Percentiles rank a stretch among this genome's conserved stretches.
phyloP scores from a whole-genome alignment of 495 filamentous ascomycete genomes.

The Penicilliopsis zonata region DNA sequence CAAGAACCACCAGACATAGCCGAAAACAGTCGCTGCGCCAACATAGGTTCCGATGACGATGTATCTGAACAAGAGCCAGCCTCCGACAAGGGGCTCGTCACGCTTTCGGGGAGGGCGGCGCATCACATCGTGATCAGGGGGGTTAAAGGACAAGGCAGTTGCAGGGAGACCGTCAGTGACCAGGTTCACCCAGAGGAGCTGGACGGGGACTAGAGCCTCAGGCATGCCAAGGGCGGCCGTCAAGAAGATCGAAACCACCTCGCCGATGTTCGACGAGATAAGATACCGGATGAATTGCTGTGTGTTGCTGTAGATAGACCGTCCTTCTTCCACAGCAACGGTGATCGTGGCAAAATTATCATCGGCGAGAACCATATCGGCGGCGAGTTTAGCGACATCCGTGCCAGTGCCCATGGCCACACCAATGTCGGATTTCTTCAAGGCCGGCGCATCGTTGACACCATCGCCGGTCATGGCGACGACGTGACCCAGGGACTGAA shows the following conservation, averaged over 20 bases:
- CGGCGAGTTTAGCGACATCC: slow-evolving; percentile 91
- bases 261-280: slow-evolving; percentile 98
- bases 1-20: slow-evolving; percentile 99
- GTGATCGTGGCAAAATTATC: slow-evolving; percentile 99
- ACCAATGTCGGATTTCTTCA: slow-evolving; percentile 98
- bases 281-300: slow-evolving; percentile 99
- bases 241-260: slow-evolving; percentile 98
- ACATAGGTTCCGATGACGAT: slow-evolving; percentile 94
- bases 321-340: slow-evolving; percentile 89
- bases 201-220: slow-evolving; percentile 93
- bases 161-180: slow-evolving; percentile 97
- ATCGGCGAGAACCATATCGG: slow-evolving; percentile 98
- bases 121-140: slow-evolving; percentile 96
- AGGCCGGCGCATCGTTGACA: slow-evolving; percentile 95
- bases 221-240: slow-evolving; percentile 97
- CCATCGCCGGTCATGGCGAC: slow-evolving; percentile 99
- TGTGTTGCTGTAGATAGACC: slow-evolving; percentile 99
- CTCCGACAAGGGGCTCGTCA: slow-evolving; percentile 81
- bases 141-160: slow-evolving; percentile 95
- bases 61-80: slow-evolving; percentile 97
- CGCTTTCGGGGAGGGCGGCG: slow-evolving; percentile 77
- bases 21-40: slow-evolving; percentile 87
- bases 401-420: slow-evolving; percentile 99
- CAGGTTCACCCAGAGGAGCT: slow-evolving; percentile 97
- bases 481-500: slow-evolving; percentile 86